A percentile compares a stretch with the other conserved stretches of the same genome.
Conservation (phyloP, 108 stramenopile species). For the Nitzschia palea region DNA sequence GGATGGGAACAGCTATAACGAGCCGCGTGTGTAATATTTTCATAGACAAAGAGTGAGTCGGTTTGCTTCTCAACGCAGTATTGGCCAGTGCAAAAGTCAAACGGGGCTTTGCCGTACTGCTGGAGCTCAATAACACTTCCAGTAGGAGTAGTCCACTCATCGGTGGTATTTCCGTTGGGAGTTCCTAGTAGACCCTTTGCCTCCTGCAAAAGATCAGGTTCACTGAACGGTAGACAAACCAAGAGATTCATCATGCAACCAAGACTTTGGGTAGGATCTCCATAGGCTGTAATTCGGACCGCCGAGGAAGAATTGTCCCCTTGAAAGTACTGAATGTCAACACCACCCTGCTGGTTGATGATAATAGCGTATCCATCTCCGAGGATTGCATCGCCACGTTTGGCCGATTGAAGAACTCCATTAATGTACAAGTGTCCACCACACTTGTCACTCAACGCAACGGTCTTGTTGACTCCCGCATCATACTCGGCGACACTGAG, state of each 20-base stretch:
- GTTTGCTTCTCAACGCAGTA: neutral
- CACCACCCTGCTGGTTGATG: neutral
- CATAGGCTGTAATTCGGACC: neutral
- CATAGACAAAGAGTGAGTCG: neutral
- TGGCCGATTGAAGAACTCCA: neutral
- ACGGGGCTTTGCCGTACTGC: neutral
- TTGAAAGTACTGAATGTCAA: neutral
- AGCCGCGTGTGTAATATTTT: neutral
- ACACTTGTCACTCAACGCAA: neutral
- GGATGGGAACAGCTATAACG: neutral
- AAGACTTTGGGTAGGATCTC: no score
- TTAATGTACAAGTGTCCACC: neutral
- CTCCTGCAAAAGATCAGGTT: neutral
- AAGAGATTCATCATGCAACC: no score
- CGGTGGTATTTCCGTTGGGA: neutral
- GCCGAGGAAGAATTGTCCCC: neutral
- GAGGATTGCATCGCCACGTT: neutral
- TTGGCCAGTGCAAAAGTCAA: neutral
- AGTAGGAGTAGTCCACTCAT: slow-evolving; percentile 5
- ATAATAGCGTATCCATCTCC: neutral
- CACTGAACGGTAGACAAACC: neutral
- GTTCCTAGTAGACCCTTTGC: neutral
- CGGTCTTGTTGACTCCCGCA: neutral
- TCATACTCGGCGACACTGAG: neutral
- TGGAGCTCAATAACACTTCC: neutral